A percentile compares a stretch with the other conserved stretches of the same genome.
These are phyloP conservation scores for Populus tomentosa DNA, from an alignment of 441 rosid genomes.

Conservation along the genomic window DNA sequence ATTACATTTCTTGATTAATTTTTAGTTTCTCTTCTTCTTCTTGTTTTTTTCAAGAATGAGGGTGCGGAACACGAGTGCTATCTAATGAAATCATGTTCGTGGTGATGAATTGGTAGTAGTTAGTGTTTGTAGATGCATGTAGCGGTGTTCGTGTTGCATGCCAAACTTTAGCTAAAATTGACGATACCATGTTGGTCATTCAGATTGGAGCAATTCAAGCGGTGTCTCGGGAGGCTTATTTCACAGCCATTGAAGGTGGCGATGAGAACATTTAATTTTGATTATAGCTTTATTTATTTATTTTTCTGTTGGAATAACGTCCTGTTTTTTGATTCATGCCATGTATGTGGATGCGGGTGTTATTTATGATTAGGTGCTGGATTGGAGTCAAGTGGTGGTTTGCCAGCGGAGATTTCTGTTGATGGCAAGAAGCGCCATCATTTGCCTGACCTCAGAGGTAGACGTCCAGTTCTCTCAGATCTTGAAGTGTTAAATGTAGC, in stretches of 20 bases:
- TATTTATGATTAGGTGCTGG: slow-evolving; percentile 36
- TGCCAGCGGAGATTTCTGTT: slow-evolving; percentile 37
- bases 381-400: slow-evolving; percentile 37
- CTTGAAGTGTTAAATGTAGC: not conserved
- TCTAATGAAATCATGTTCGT: not conserved
- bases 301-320: not conserved
- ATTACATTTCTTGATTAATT: not conserved
- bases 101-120: not conserved
- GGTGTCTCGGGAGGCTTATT: slow-evolving; percentile 71
- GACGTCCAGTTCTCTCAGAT: not conserved
- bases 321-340: not conserved
- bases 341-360: not conserved
- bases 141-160: not conserved
- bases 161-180: not conserved
- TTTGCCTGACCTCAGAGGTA: slow-evolving; percentile 71
- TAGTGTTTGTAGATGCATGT: not conserved
- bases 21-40: not conserved
- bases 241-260: slow-evolving; percentile 61
- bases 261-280: not conserved
- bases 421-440: slow-evolving; percentile 44
- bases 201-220: slow-evolving; percentile 88
- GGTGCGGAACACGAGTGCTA: not conserved
- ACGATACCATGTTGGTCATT: not conserved
- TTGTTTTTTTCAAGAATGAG: not conserved
- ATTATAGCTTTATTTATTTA: too few relatives aligned